These are phyloP conservation scores for Pythium brassicae DNA, from an alignment of 352 stramenopile species.

Conservation along the genomic window DNA sequence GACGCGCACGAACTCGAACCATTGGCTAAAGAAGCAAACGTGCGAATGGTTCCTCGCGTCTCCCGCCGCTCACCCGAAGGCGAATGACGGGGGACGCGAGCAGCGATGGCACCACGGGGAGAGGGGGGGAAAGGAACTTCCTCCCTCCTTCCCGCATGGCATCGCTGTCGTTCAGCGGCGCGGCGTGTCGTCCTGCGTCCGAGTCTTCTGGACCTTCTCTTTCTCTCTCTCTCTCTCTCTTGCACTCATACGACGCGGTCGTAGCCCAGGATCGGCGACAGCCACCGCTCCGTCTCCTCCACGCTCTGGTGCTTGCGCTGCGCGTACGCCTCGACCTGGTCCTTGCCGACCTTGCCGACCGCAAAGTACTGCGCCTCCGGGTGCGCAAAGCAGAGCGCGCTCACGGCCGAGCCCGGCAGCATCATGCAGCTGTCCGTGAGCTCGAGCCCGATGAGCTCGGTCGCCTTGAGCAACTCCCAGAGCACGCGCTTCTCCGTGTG, in stretches of 20 bases:
- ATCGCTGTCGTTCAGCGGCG: slow-evolving; percentile 1
- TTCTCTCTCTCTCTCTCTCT: neutral
- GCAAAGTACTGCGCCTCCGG: slow-evolving; percentile 96
- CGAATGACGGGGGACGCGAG: slow-evolving; percentile 1
- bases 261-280: slow-evolving; percentile 95
- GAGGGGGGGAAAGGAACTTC: slow-evolving; percentile 24
- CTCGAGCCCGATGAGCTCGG: slow-evolving; percentile 90
- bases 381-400: slow-evolving; percentile 95
- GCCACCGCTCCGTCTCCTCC: slow-evolving; percentile 91
- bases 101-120: slow-evolving; percentile 12
- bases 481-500: slow-evolving; percentile 97
- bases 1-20: slow-evolving; percentile 6
- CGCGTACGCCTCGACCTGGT: slow-evolving; percentile 95
- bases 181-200: too few species aligned
- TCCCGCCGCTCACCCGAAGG: neutral
- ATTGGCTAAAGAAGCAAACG: slow-evolving; percentile 18
- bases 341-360: slow-evolving; percentile 95
- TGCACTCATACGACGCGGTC: slow-evolving; percentile 48
- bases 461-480: slow-evolving; percentile 94
- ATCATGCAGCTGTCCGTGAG: slow-evolving; percentile 96
- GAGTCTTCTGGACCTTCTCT: too few species aligned
- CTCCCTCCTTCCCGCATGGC: neutral
- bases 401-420: slow-evolving; percentile 93
- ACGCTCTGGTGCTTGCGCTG: slow-evolving; percentile 89
- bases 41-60: slow-evolving; percentile 15